Percentiles rank a stretch among this genome's conserved stretches.
Evolutionary conservation across 2,329 filamentous ascomycete genomes (phyloP).

Genomic region (Cordyceps pruinosa): DNA sequence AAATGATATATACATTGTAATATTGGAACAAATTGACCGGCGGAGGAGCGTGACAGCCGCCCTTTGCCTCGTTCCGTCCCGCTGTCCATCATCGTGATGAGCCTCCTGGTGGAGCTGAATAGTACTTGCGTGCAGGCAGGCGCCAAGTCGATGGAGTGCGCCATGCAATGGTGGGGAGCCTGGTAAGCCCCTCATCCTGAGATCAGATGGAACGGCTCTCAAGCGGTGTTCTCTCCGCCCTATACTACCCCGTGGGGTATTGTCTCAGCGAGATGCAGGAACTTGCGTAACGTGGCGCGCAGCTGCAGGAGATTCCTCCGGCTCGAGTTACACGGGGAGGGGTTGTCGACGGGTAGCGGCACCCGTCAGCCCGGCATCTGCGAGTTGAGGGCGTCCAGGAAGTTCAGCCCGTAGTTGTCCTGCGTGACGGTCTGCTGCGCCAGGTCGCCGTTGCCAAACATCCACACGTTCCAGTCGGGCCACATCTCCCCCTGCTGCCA

Average conservation of each 20-base stretch:
- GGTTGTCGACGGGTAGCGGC: background rate
- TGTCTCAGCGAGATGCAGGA: background rate
- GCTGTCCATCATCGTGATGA: background rate
- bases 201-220: background rate
- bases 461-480: constrained; percentile 22
- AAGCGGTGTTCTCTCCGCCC: constrained; percentile 5
- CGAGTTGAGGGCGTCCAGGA: constrained; percentile 22
- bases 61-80: too few relatives aligned
- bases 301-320: too few relatives aligned
- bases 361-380: constrained; percentile 21
- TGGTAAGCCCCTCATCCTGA: background rate
- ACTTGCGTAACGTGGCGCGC: background rate
- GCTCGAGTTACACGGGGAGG: background rate
- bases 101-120: background rate
- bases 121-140: background rate
- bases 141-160: background rate
- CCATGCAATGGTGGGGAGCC: background rate
- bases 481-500: constrained; percentile 10
- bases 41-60: background rate
- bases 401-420: constrained; percentile 19
- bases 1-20: background rate
- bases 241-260: constrained; percentile 5
- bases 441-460: constrained; percentile 19
- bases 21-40: background rate
- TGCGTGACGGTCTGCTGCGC: constrained; percentile 17